Percentiles rank a stretch among this genome's conserved stretches.
Evolutionary conservation across 1,284 basidiomycete species (phyloP).

Genomic region (Ceraceosorus bombacis): DNA sequence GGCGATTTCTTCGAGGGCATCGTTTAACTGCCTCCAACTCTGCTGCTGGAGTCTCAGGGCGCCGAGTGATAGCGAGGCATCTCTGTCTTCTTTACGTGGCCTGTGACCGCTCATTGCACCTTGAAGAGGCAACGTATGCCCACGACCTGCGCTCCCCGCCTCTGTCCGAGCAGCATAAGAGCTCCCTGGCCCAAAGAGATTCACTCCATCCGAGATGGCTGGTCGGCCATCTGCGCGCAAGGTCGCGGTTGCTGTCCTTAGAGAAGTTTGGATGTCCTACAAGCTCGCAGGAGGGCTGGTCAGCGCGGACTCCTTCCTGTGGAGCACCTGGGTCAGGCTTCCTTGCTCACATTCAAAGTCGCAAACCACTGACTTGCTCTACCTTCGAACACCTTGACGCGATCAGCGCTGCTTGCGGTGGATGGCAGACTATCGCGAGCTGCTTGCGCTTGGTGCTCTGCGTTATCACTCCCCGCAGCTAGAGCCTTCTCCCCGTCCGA

Average conservation of each 20-base stretch:
- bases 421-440: neutral
- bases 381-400: neutral
- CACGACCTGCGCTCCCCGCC: neutral
- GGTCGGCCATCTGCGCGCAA: neutral
- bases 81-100: neutral
- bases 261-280: neutral
- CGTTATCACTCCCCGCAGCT: neutral
- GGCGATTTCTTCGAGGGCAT: neutral
- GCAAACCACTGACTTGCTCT: neutral
- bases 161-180: neutral
- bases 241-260: neutral
- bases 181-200: neutral
- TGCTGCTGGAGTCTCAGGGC: neutral
- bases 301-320: too few species aligned
- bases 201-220: neutral
- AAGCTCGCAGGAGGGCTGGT: neutral
- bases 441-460: neutral
- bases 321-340: too few species aligned
- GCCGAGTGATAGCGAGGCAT: neutral
- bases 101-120: neutral
- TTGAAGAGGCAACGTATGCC: neutral
- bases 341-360: neutral
- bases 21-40: neutral
- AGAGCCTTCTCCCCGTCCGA: neutral
- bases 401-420: neutral